phyloP scores from a whole-genome alignment of 2,329 filamentous ascomycete genomes.

The Dryadomyces quercivorus region DNA sequence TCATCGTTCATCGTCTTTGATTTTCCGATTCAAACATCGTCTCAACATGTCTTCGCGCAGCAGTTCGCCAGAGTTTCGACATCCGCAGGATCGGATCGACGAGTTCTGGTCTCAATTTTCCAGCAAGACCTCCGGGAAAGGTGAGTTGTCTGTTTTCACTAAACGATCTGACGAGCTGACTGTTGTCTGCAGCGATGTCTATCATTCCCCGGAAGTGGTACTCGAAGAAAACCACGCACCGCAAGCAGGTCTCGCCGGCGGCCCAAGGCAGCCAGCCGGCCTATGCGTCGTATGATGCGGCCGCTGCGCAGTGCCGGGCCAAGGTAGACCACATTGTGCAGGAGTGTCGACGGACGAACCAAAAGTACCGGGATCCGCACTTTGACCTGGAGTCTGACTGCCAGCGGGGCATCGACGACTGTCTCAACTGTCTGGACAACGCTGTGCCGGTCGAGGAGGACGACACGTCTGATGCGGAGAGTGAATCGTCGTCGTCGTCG shows the following conservation, averaged over 20 bases:
- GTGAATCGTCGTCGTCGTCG: too few relatives aligned
- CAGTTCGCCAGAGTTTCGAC: background rate
- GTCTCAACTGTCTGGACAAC: conserved; percentile 23
- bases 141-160: conserved; percentile 18
- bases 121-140: conserved; percentile 59
- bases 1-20: too few relatives aligned
- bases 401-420: conserved; percentile 42
- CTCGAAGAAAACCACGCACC: conserved; percentile 40
- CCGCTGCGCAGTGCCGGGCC: conserved; percentile 52
- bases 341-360: conserved; percentile 64
- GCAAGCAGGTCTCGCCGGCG: conserved; percentile 38
- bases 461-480: background rate
- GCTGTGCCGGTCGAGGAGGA: background rate
- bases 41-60: background rate
- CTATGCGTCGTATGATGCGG: conserved; percentile 57
- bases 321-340: conserved; percentile 50
- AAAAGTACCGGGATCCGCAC: conserved; percentile 76
- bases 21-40: background rate
- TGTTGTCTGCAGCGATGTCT: conserved; percentile 40
- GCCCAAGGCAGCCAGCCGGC: conserved; percentile 40
- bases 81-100: conserved; percentile 49
- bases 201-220: conserved; percentile 59
- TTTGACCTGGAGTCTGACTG: conserved; percentile 75
- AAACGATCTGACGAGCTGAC: background rate
- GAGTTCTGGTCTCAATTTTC: conserved; percentile 65